Base-by-base conservation (phyloP, 106 monocot species). In the Ottelia alismoides region DNA sequence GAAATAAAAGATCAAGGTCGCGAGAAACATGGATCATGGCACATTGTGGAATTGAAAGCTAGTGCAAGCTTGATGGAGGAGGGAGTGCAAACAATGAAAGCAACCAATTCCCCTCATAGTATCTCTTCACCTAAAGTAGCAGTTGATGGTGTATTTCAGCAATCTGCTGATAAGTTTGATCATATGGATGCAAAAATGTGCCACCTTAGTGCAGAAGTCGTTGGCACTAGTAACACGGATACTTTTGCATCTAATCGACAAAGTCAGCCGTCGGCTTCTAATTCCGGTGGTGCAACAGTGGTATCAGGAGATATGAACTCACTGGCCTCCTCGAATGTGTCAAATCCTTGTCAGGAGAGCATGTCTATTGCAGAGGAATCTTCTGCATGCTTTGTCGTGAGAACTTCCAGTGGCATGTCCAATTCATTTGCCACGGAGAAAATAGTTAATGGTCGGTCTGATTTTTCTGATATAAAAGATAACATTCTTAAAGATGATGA, bases 241-340 rank as follows among this genome's bases (percentile, higher is more conserved):
- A 1, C 0, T 32, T 56, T 31, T 35, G 22, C 32, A 19, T 32
- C 56, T 10, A 32, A 31, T 56, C 19, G 32, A 28, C 29, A 56
- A 21, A 35, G 0, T 35, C 56, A 29, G 16, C 27, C 17, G 20
- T 11, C 1, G 22, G 22, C 32, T 59, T 59, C 58, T 22, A 40
- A 32, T 59, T 45, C 26, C 16, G 58, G 4, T 12, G 58, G 27
- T 17, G 58, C 45, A 25, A 19, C 2, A 25, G 25, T 21, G 27
- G 14, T 57, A 22, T 57, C 57, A 23, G 57, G 57, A 22, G 57
- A 57, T 32, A n/a, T 57, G 57, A 57, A n/a, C 32, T 31, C 31
- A 32, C 21, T 57, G 17, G 20, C 26, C 2, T 57, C 31, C 19
- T 31, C 57, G 10, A 10, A 22, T 57, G 31, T 35, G 2, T 57